phyloP scores from a whole-genome alignment of 192 early-diverging fungal genomes.

The Entomortierella parvispora region DNA sequence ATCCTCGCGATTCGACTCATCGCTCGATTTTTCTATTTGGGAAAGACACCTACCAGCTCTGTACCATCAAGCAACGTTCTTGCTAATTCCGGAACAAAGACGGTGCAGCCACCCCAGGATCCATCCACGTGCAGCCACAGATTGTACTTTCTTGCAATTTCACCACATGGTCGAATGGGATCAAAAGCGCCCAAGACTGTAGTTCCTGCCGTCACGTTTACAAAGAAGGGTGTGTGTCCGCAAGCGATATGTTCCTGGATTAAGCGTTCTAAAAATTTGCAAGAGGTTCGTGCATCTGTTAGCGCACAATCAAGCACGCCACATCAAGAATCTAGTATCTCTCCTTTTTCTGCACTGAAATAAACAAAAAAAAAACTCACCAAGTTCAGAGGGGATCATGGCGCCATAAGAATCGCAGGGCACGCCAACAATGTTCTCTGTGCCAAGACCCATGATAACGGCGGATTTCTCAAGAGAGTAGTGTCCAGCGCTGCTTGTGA shows the following conservation, averaged over 20 bases:
- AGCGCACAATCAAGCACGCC: conserved; percentile 12
- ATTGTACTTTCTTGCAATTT: conserved; percentile 65
- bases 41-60: conserved; percentile 48
- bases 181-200: conserved; percentile 88
- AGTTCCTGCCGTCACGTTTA: conserved; percentile 86
- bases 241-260: conserved; percentile 51
- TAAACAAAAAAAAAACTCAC: conserved; percentile 27
- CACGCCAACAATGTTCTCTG: conserved; percentile 72
- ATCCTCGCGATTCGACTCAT: too few species aligned
- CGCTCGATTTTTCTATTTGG: neutral
- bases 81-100: conserved; percentile 64
- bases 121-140: conserved; percentile 86
- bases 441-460: conserved; percentile 75
- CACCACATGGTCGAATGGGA: conserved; percentile 66
- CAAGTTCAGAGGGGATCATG: conserved; percentile 68
- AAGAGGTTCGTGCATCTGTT: neutral
- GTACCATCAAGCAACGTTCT: conserved; percentile 60
- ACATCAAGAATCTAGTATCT: conserved; percentile 1
- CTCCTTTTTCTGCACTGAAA: neutral
- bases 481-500: conserved; percentile 77
- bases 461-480: conserved; percentile 82
- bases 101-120: conserved; percentile 78
- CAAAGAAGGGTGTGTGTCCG: conserved; percentile 77
- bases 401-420: conserved; percentile 68
- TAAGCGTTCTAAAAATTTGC: conserved; percentile 44